Percentiles rank a stretch among this genome's conserved stretches.
phyloP scores from a whole-genome alignment of 805 yeast species.

The Wickerhamiella siamensis region DNA sequence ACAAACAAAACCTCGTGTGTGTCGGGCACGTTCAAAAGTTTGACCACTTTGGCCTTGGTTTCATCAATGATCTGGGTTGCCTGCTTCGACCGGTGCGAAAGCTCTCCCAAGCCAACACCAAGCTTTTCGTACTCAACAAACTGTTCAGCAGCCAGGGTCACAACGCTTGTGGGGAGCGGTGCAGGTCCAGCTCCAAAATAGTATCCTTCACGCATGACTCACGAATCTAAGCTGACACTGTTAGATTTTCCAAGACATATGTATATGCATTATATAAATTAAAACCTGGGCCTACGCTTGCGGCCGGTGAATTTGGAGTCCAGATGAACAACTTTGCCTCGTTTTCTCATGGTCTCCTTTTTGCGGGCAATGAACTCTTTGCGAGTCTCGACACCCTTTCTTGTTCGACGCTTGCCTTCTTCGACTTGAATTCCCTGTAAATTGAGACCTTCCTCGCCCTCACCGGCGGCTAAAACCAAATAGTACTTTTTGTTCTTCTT shows the following conservation, averaged over 20 bases:
- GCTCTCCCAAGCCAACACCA: slow-evolving; percentile 88
- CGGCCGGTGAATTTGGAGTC: slow-evolving; percentile 91
- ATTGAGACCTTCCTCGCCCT: slow-evolving; percentile 58
- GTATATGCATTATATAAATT: slow-evolving; percentile 1
- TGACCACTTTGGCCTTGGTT: slow-evolving; percentile 51
- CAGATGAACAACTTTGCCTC: slow-evolving; percentile 76
- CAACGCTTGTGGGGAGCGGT: slow-evolving; percentile 64
- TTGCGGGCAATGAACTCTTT: slow-evolving; percentile 77
- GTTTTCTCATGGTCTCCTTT: slow-evolving; percentile 82
- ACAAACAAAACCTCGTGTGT: slow-evolving; percentile 87
- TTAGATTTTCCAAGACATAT: not conserved
- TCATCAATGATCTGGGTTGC: slow-evolving; percentile 65
- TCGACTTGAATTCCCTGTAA: slow-evolving; percentile 73
- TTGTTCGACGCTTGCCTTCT: slow-evolving; percentile 27
- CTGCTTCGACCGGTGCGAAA: slow-evolving; percentile 83
- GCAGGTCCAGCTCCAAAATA: slow-evolving; percentile 99
- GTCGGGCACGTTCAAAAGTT: slow-evolving; percentile 66
- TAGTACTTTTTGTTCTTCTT: slow-evolving; percentile 85
- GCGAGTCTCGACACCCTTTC: slow-evolving; percentile 50
- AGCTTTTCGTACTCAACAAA: slow-evolving; percentile 51
- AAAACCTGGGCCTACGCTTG: slow-evolving; percentile 55
- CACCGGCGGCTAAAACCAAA: slow-evolving; percentile 78
- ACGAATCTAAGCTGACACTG: not conserved
- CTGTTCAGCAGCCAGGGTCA: slow-evolving; percentile 79
- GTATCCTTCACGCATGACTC: slow-evolving; percentile 17